Evolutionary conservation across 345 rosid genomes (phyloP), one percentile per base, ranked within the genome.

Genomic region (Ricinus communis): DNA sequence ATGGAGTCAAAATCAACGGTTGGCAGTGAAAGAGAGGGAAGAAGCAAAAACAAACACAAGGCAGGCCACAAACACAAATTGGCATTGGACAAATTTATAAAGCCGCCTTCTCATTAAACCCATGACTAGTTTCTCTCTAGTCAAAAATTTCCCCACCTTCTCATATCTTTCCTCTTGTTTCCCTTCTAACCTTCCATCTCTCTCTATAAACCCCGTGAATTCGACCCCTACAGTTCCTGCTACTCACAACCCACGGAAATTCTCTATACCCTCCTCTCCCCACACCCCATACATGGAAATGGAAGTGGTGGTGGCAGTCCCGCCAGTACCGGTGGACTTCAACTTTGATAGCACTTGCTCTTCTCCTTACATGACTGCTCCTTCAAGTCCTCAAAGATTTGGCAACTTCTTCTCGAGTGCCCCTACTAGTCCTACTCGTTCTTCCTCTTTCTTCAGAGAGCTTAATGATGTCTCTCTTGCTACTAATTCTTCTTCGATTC

Each of bases 331-430:
- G 2, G 30, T 69, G 65, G 97, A 91, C 24, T 84, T 91, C 83
- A 88, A 87, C 77, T 91, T 93, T 66, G 94, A 91, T 71, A 93
- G 96, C 78, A 63, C 83, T 13, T 83, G 90, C 43, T 93, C 98
- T 12, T 89, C 98, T 62, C 98, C 98, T 0, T 93, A 85, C 89
- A 87, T 90, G 66, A 91, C 98, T n/a, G 98, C 98, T 77, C 97
- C 98, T 65, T 88, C 97, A n/a, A 91, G 93, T 33, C 98, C 98
- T 21, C 92, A 89, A 19, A 77, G 84, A 47, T 88, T 93, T 40
- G 94, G 89, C 51, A 84, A 76, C 80, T 79, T 85, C 77, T 73
- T 74, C 77, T 81, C 80, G 33, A 87, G 90, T 47, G 90, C 93
- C 19, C 95, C 97, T 2, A 41, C 95, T 8, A 90, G 91, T 67